Evolutionary conservation across 2,329 filamentous ascomycete genomes (phyloP), one percentile per base, ranked within the genome.

Genomic region (Ophiostoma montium): DNA sequence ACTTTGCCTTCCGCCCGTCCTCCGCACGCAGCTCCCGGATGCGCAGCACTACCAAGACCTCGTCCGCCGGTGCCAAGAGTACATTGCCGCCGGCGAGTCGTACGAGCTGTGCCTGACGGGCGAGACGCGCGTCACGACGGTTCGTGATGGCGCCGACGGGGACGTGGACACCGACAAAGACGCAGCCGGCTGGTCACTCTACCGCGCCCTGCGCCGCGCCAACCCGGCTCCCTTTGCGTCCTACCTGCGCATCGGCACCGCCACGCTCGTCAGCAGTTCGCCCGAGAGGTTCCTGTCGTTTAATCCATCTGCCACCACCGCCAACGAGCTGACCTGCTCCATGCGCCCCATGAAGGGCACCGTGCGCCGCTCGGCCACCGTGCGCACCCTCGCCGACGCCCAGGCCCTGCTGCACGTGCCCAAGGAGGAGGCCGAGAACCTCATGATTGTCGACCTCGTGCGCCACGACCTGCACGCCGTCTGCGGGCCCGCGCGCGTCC

Each of bases 361-460:
- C 0, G 87, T 95, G n/a, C 81, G 81, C 57, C 94, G 94, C 58
- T 76, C 75, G 0, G 68, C 71, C 1, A 70, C 70, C 1, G 78
- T 74, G 0, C 62, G 82, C 35, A 92, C 83, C 0, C 70, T 84
- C n/a, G 75, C 72, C 5, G 75, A 84, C 58, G 89, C 90, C 1
- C 78, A 82, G 53, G 67, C 69, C 27, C 76, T 94, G 35, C 75
- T 95, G 13, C 78, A 82, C 50, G 75, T 86, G 0, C 82, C 85
- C 19, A 96, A 96, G 63, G 92, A 96, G 63, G 81, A 86, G 58
- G 90, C 90, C 0, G 90, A 96, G 68, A 96, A 96, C 60, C 74
- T 96, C 21, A 96, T 96, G 92, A 95, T 96, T 58, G 89, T 95
- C 2, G 90, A 96, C 63, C 72, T 96, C 1, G 92, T 95, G n/a